Percentiles rank a stretch among this genome's conserved stretches.
phyloP scores from a whole-genome alignment of 2,329 filamentous ascomycete genomes.

The Hypoxylon sp. region DNA sequence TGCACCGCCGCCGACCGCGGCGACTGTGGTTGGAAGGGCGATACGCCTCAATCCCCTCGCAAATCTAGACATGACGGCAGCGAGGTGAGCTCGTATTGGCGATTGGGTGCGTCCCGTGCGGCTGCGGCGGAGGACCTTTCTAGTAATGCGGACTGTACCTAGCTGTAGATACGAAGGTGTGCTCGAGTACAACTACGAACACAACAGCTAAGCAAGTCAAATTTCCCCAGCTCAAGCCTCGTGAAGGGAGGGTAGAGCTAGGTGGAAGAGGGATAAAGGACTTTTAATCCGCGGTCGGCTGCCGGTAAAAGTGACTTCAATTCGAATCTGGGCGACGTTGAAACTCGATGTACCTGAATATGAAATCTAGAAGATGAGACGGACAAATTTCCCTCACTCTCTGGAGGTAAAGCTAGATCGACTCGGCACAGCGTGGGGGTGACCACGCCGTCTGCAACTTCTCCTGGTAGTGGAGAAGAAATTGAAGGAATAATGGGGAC shows the following conservation, averaged over 20 bases:
- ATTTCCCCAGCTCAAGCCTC: constrained; percentile 14
- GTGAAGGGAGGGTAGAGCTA: constrained; percentile 10
- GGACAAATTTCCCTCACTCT: constrained; percentile 41
- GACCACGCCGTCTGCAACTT: constrained; percentile 29
- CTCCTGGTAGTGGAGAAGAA: constrained; percentile 37
- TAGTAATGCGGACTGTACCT: constrained; percentile 19
- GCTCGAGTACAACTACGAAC: constrained; percentile 22
- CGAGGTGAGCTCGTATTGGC: constrained; percentile 24
- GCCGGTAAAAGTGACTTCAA: constrained; percentile 23
- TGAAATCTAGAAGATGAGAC: constrained; percentile 9
- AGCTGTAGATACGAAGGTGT: constrained; percentile 22
- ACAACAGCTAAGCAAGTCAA: constrained; percentile 24
- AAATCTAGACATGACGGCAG: constrained; percentile 52
- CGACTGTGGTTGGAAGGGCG: constrained; percentile 60
- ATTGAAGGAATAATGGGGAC: constrained; percentile 41
- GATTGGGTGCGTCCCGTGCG: constrained; percentile 15
- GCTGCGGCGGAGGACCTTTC: constrained; percentile 15
- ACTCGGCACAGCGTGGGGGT: constrained; percentile 35
- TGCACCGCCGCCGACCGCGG: constrained; percentile 60
- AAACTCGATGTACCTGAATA: constrained; percentile 5
- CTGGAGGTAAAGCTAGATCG: constrained; percentile 27
- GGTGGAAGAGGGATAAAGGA: constrained; percentile 23
- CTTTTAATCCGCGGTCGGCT: constrained; percentile 31
- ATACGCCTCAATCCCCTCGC: constrained; percentile 59
- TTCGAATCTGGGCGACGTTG: constrained; percentile 19